Conservation (phyloP, 768 basidiomycete genomes). For the Mycena olivaceomarginata region DNA sequence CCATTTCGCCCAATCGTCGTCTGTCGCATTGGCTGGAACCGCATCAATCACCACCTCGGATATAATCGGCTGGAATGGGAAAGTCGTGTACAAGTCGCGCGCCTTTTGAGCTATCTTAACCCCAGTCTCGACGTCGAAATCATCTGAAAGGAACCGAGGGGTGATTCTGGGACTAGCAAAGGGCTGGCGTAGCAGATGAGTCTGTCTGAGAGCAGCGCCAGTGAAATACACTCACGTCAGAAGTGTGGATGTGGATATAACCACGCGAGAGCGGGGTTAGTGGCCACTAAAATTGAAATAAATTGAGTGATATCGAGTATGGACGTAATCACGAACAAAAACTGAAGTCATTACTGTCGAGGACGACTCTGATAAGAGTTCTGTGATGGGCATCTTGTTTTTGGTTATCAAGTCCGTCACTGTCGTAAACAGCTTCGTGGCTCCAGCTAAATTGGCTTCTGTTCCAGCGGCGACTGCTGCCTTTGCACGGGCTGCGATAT, state of each 20-base stretch:
- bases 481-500: slow-evolving; percentile 21
- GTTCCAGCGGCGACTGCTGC: slow-evolving; percentile 31
- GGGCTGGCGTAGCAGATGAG: slow-evolving; percentile 16
- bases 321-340: slow-evolving; percentile 17
- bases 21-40: slow-evolving; percentile 31
- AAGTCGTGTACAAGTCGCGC: slow-evolving; percentile 23
- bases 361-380: slow-evolving; percentile 37
- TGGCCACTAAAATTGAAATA: slow-evolving; percentile 24
- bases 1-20: slow-evolving; percentile 38
- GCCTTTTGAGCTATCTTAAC: slow-evolving; percentile 26
- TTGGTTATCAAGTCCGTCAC: slow-evolving; percentile 37
- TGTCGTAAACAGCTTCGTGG: slow-evolving; percentile 17
- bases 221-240: slow-evolving; percentile 25
- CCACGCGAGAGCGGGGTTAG: slow-evolving; percentile 33
- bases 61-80: slow-evolving; percentile 29
- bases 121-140: slow-evolving; percentile 34
- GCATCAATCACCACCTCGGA: slow-evolving; percentile 35
- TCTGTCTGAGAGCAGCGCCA: too few species aligned
- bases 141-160: slow-evolving; percentile 37
- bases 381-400: slow-evolving; percentile 30
- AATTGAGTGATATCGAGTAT: not conserved
- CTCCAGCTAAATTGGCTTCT: slow-evolving; percentile 25
- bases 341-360: slow-evolving; percentile 24
- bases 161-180: slow-evolving; percentile 32
- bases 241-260: slow-evolving; percentile 35